Conservation (phyloP, 108 stramenopile species). For the Nitzschia sp. region DNA sequence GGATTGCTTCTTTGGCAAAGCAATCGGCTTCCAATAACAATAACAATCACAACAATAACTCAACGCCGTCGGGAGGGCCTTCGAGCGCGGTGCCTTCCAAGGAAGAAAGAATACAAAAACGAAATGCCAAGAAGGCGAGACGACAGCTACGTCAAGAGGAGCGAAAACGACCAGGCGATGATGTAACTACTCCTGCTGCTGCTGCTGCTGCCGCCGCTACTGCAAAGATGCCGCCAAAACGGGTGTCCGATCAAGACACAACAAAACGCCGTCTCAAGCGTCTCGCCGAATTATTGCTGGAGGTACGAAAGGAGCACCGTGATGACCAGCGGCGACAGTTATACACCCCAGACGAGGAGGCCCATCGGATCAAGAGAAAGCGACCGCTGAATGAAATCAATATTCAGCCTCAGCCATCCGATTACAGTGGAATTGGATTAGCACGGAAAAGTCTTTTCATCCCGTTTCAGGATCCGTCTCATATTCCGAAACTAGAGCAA, state of each 20-base stretch:
- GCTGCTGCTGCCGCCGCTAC: background rate
- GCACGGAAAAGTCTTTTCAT: constrained; percentile 69
- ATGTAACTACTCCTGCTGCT: background rate
- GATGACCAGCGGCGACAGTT: background rate
- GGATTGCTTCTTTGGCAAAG: constrained; percentile 45
- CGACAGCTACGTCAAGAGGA: constrained; percentile 22
- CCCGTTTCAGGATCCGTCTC: constrained; percentile 64
- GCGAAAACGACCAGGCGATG: background rate
- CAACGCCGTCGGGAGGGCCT: background rate
- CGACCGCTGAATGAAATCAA: constrained; percentile 46
- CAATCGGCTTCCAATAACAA: constrained; percentile 8
- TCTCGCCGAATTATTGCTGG: background rate
- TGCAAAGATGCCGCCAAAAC: background rate
- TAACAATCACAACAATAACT: background rate
- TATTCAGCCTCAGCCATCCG: constrained; percentile 74
- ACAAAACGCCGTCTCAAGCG: constrained; percentile 7
- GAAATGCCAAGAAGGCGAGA: constrained; percentile 35
- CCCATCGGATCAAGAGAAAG: constrained; percentile 19
- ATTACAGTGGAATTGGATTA: constrained; percentile 85
- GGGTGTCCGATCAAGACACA: background rate
- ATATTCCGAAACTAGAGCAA: constrained; percentile 64
- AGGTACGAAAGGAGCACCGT: constrained; percentile 5
- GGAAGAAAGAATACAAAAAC: constrained; percentile 45
- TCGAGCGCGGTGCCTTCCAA: constrained; percentile 35
- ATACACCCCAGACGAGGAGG: constrained; percentile 1